Evolutionary conservation across 73 alveolate genomes (phyloP).

Genomic region (Tetrahymena elliotti): DNA sequence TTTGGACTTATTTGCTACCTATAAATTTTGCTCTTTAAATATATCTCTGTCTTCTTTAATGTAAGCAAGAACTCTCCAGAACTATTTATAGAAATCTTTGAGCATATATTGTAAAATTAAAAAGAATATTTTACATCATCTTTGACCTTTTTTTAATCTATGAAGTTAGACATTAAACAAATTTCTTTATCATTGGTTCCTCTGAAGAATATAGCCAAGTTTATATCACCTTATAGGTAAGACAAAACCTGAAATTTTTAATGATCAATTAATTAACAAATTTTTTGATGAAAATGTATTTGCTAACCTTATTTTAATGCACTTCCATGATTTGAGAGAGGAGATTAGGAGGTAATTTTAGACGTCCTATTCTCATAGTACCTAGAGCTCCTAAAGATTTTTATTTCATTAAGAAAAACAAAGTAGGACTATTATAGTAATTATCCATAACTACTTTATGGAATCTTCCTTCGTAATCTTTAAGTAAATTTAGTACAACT

Average conservation of each 20-base stretch:
- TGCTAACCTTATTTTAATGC: neutral
- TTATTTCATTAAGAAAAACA: constrained; percentile 11
- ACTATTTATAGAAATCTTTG: neutral
- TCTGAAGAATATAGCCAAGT: neutral
- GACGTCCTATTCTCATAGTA: constrained; percentile 23
- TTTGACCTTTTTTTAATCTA: neutral
- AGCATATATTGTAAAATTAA: neutral
- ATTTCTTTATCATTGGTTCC: neutral
- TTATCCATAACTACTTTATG: constrained; percentile 46
- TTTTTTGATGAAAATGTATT: no score
- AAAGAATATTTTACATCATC: neutral
- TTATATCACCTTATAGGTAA: neutral
- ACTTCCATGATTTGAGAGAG: neutral
- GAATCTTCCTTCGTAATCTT: constrained; percentile 26
- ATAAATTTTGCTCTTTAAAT: neutral
- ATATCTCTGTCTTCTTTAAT: neutral
- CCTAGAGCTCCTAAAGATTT: constrained; percentile 37
- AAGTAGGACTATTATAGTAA: constrained; percentile 23
- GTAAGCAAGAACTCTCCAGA: neutral
- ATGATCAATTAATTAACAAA: no score
- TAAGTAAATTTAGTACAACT: neutral
- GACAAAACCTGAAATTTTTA: neutral
- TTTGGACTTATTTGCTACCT: no score
- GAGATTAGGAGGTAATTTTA: neutral
- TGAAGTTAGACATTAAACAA: neutral